A percentile compares a stretch with the other conserved stretches of the same genome.
These are phyloP conservation scores for Erythrophleum fordii DNA, from an alignment of 306 rosid species.

Conservation along the genomic window DNA sequence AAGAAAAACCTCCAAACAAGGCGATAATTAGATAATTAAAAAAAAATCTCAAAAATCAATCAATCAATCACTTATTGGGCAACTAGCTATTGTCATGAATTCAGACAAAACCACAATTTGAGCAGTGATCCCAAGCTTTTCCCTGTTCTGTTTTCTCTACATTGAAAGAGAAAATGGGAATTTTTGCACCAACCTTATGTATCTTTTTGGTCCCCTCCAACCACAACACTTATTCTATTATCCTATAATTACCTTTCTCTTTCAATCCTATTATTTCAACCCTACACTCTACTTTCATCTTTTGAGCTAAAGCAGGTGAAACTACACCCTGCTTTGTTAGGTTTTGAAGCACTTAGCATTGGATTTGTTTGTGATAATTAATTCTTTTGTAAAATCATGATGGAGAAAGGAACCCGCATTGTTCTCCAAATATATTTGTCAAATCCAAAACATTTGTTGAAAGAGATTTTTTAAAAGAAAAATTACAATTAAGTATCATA, in stretches of 20 bases:
- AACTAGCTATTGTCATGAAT: neutral
- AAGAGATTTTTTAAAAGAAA: too few species aligned
- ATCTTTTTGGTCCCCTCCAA: constrained; percentile 15
- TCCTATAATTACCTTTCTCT: neutral
- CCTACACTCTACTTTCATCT: neutral
- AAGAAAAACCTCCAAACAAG: too few species aligned
- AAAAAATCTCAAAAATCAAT: too few species aligned
- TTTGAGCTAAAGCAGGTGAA: neutral
- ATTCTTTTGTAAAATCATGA: neutral
- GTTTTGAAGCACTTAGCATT: neutral
- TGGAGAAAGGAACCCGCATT: neutral
- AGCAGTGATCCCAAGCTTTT: neutral
- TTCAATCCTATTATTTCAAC: neutral
- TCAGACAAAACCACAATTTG: neutral
- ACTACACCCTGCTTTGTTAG: neutral
- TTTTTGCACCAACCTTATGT: neutral
- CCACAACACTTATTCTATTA: neutral
- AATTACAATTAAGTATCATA: too few species aligned
- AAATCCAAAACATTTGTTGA: too few species aligned
- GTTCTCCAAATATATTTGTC: neutral
- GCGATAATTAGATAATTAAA: too few species aligned
- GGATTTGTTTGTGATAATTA: neutral
- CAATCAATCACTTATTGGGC: neutral
- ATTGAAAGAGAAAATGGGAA: neutral
- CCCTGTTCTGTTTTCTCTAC: neutral